Percentiles rank a stretch among this genome's conserved stretches.
These are phyloP conservation scores for Marasmius oreades DNA, from an alignment of 1,284 basidiomycete genomes.

Conservation along the genomic window DNA sequence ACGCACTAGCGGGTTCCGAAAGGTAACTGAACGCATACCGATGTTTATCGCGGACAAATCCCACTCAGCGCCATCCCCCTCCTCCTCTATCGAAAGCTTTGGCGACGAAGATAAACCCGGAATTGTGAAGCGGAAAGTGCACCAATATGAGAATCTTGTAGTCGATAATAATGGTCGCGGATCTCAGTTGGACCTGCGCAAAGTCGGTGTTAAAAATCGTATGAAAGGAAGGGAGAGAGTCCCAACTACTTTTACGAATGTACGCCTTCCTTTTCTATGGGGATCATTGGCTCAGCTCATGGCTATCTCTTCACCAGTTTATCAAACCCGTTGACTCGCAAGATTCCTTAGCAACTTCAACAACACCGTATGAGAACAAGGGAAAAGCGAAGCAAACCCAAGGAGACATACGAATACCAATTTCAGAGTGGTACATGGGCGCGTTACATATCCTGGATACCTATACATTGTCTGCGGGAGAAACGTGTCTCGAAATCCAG, in stretches of 20 bases:
- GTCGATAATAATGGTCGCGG: background rate
- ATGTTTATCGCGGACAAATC: background rate
- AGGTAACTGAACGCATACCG: background rate
- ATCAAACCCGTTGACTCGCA: background rate
- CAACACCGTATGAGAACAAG: background rate
- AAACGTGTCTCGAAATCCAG: background rate
- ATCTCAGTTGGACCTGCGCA: background rate
- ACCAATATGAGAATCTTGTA: background rate
- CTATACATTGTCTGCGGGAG: slow-evolving; percentile 9
- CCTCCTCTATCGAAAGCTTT: background rate
- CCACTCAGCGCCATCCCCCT: background rate
- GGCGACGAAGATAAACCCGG: background rate
- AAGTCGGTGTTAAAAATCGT: background rate
- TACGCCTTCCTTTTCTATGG: background rate
- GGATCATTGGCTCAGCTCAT: background rate
- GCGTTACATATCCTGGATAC: slow-evolving; percentile 10
- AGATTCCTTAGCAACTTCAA: slow-evolving; percentile 9
- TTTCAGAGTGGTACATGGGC: slow-evolving; percentile 18
- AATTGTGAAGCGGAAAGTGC: background rate
- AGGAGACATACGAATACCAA: slow-evolving; percentile 7
- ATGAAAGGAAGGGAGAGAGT: background rate
- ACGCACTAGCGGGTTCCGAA: background rate
- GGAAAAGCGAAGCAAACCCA: background rate
- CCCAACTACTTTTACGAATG: background rate
- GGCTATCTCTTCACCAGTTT: background rate